Evolutionary conservation across 495 filamentous ascomycete species (phyloP).

Genomic region (Lasiosphaeris hirsuta): DNA sequence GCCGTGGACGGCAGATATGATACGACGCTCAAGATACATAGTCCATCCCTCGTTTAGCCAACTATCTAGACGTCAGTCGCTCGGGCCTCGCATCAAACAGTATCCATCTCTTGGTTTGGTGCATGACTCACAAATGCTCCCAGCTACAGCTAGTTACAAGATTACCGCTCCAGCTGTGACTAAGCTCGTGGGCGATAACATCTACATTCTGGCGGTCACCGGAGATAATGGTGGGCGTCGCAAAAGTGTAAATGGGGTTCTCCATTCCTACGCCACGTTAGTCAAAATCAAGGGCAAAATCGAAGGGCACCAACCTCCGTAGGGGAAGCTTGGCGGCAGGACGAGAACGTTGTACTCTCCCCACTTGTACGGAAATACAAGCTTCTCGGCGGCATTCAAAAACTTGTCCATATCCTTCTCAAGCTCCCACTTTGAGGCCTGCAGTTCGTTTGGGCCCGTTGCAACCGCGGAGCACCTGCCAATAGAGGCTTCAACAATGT

Average conservation of each 20-base stretch:
- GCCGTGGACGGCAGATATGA: slow-evolving; percentile 65
- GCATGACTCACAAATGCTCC: slow-evolving; percentile 75
- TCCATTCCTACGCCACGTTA: slow-evolving; percentile 68
- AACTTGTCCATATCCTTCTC: slow-evolving; percentile 87
- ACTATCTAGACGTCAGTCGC: slow-evolving; percentile 29
- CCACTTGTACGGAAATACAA: slow-evolving; percentile 88
- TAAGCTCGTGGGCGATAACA: slow-evolving; percentile 93
- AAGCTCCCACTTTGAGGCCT: slow-evolving; percentile 82
- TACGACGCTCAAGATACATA: slow-evolving; percentile 83
- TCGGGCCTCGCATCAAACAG: background rate
- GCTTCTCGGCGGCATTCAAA: slow-evolving; percentile 80
- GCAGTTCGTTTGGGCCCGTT: slow-evolving; percentile 81
- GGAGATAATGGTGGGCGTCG: slow-evolving; percentile 86
- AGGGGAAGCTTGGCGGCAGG: slow-evolving; percentile 86
- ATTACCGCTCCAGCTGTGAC: slow-evolving; percentile 92
- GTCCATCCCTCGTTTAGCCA: slow-evolving; percentile 99
- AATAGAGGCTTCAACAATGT: slow-evolving; percentile 78
- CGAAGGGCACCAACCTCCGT: slow-evolving; percentile 44
- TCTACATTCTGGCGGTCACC: slow-evolving; percentile 93
- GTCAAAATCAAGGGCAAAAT: background rate
- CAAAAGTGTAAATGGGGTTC: slow-evolving; percentile 91
- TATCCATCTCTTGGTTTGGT: background rate
- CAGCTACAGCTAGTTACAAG: slow-evolving; percentile 85
- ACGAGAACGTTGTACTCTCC: slow-evolving; percentile 92
- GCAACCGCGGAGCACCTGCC: slow-evolving; percentile 80